Percentiles rank a stretch among this genome's conserved stretches.
Conservation (phyloP, 441 rosid species). For the Monsonia emarginata region DNA sequence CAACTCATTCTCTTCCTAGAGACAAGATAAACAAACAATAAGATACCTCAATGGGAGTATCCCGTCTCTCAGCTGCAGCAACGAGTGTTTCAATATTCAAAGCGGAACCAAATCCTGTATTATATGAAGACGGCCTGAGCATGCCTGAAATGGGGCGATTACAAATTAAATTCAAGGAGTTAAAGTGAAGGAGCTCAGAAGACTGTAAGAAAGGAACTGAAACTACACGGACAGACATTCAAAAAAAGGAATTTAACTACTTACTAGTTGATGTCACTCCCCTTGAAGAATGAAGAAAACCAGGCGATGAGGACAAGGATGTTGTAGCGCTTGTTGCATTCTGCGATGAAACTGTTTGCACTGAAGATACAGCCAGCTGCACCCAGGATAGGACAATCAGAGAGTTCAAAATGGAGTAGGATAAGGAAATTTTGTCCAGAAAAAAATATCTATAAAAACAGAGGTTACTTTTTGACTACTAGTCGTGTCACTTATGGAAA, state of each 20-base stretch:
- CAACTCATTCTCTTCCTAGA: neutral
- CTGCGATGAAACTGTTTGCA: conserved; percentile 26
- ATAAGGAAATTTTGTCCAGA: neutral
- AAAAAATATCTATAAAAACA: neutral
- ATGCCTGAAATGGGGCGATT: conserved; percentile 10
- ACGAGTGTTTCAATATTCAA: conserved; percentile 93
- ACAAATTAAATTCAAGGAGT: neutral
- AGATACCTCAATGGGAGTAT: conserved; percentile 73
- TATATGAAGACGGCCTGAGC: conserved; percentile 12
- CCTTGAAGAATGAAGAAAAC: conserved; percentile 61
- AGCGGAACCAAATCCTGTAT: conserved; percentile 91
- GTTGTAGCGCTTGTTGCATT: conserved; percentile 30
- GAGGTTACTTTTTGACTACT: conserved; percentile 1
- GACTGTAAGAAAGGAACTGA: neutral
- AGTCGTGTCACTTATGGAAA: conserved; percentile 6
- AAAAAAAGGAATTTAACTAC: conserved; percentile 17
- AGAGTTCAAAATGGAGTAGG: neutral
- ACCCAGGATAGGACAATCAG: conserved; percentile 15
- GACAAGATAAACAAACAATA: neutral
- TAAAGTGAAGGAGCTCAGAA: neutral
- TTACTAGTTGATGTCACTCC: conserved; percentile 76
- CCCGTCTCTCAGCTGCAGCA: conserved; percentile 98
- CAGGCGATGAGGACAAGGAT: conserved; percentile 44
- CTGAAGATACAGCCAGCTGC: conserved; percentile 19
- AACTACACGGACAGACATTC: neutral